Conservation (phyloP, 73 alveolate species). For the Tetrahymena borealis region DNA sequence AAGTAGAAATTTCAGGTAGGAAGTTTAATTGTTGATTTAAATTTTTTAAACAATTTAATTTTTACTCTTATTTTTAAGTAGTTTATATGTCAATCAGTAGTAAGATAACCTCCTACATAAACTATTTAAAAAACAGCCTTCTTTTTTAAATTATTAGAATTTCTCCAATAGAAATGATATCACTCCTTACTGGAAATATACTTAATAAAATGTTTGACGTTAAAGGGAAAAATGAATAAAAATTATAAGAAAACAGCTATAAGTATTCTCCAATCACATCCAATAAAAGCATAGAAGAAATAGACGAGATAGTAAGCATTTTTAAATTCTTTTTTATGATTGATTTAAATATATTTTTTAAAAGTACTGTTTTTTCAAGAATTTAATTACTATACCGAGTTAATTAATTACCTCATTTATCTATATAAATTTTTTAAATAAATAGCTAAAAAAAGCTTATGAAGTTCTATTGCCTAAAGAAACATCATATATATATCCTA, state of each 20-base stretch:
- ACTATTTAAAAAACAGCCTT: no score
- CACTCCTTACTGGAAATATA: background rate
- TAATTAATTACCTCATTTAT: background rate
- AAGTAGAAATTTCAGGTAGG: no score
- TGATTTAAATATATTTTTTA: background rate
- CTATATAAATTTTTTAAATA: background rate
- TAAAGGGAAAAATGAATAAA: background rate
- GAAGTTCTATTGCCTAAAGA: background rate
- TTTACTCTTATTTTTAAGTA: no score
- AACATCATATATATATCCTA: background rate
- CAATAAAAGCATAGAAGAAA: background rate
- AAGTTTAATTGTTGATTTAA: no score
- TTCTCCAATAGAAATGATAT: background rate
- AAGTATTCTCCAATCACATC: background rate
- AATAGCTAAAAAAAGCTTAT: background rate
- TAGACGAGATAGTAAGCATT: background rate
- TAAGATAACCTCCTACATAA: no score
- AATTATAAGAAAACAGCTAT: background rate
- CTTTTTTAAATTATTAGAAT: no score
- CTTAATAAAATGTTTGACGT: background rate
- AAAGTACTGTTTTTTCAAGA: background rate
- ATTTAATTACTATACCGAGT: no score
- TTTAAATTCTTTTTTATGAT: background rate
- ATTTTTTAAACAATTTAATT: no score
- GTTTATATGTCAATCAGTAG: no score